Conservation (phyloP, 2,329 filamentous ascomycete species). For the Xylariaceae sp. region DNA sequence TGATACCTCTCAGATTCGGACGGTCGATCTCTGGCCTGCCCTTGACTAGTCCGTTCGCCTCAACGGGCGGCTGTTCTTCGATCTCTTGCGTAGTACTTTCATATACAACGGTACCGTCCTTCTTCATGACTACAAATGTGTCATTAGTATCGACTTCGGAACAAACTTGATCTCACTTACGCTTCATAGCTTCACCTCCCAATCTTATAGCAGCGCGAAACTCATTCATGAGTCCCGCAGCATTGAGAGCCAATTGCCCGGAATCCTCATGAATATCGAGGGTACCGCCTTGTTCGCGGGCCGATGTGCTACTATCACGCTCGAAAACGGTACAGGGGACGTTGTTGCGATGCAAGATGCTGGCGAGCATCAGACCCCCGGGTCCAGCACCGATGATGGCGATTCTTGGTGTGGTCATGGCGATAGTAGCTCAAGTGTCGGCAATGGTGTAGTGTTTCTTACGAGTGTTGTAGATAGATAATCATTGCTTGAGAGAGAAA, state of each 20-base stretch:
- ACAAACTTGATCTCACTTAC: slow-evolving; percentile 7
- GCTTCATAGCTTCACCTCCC: slow-evolving; percentile 22
- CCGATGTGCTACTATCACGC: slow-evolving; percentile 24
- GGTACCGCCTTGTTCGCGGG: slow-evolving; percentile 46
- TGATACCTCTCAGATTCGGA: slow-evolving; percentile 21
- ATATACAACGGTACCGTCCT: slow-evolving; percentile 26
- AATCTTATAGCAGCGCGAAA: slow-evolving; percentile 24
- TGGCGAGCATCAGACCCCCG: slow-evolving; percentile 30
- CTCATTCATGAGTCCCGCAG: slow-evolving; percentile 28
- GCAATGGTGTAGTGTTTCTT: no score
- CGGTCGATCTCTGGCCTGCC: slow-evolving; percentile 28
- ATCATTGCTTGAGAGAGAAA: no score
- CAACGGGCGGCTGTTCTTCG: not conserved
- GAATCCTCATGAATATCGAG: slow-evolving; percentile 40
- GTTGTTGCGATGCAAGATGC: slow-evolving; percentile 27
- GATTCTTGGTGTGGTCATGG: slow-evolving; percentile 19
- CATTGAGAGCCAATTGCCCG: slow-evolving; percentile 31
- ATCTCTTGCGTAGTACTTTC: slow-evolving; percentile 1
- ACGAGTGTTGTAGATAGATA: no score
- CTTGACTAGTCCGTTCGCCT: slow-evolving; percentile 6
- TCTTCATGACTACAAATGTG: slow-evolving; percentile 17
- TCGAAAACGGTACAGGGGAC: slow-evolving; percentile 31
- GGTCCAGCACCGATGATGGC: slow-evolving; percentile 33
- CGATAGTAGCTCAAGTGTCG: not conserved
- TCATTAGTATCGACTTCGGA: not conserved